These are phyloP conservation scores for Carex pumila DNA, from an alignment of 176 grass and related monocot species.

Conservation along the genomic window DNA sequence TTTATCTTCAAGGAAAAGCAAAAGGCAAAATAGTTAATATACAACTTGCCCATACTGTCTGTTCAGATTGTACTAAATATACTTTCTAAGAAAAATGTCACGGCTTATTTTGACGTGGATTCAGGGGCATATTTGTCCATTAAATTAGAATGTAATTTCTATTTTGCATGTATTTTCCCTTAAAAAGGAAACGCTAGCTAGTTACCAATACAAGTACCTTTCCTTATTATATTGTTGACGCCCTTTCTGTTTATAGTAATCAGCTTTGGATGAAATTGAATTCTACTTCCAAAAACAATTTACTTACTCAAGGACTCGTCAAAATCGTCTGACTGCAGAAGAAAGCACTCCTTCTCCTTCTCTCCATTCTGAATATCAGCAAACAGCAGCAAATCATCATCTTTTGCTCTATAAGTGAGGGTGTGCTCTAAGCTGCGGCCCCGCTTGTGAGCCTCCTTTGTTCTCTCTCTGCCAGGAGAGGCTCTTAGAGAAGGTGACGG, in stretches of 20 bases:
- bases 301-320: slow-evolving; percentile 75
- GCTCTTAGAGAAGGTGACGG: slow-evolving; percentile 47
- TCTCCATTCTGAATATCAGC: slow-evolving; percentile 71
- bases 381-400: slow-evolving; percentile 78
- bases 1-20: slow-evolving; percentile 53
- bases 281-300: background rate
- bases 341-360: slow-evolving; percentile 75
- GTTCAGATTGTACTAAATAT: slow-evolving; percentile 8
- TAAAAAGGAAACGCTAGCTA: background rate
- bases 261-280: background rate
- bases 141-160: slow-evolving; percentile 2
- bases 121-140: background rate
- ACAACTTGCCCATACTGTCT: slow-evolving; percentile 2
- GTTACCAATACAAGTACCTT: background rate
- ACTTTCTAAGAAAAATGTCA: background rate
- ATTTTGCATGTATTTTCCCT: background rate
- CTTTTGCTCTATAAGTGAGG: slow-evolving; percentile 45
- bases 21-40: slow-evolving; percentile 14
- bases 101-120: background rate
- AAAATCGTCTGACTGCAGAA: slow-evolving; percentile 73
- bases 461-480: slow-evolving; percentile 47
- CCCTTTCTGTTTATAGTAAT: background rate
- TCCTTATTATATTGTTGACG: background rate
- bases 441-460: slow-evolving; percentile 39
- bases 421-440: slow-evolving; percentile 49